Evolutionary conservation across 345 rosid species (phyloP).

Genomic region (Erysimum cheiranthoides): DNA sequence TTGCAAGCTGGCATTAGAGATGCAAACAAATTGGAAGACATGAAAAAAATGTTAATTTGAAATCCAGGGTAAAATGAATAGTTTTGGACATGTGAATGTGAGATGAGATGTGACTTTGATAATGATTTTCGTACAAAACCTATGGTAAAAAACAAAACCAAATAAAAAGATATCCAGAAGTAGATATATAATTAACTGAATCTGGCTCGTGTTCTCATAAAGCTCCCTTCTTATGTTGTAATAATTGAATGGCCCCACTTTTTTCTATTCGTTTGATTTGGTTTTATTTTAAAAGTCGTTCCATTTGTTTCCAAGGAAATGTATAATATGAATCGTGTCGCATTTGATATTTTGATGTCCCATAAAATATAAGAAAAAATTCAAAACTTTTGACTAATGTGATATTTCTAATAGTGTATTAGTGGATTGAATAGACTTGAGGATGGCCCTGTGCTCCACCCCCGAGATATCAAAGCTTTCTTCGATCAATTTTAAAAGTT

Average conservation of each 20-base stretch:
- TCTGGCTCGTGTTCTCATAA: constrained; percentile 48
- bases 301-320: constrained; percentile 8
- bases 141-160: constrained; percentile 16
- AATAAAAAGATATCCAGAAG: constrained; percentile 23
- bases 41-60: constrained; percentile 10
- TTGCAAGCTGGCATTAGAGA: constrained; percentile 41
- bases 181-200: constrained; percentile 45
- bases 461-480: background rate
- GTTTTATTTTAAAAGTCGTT: constrained; percentile 26
- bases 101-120: constrained; percentile 47
- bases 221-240: constrained; percentile 36
- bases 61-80: constrained; percentile 37
- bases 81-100: constrained; percentile 45
- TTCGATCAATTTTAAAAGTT: constrained; percentile 2
- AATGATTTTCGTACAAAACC: constrained; percentile 37
- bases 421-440: constrained; percentile 10
- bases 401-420: constrained; percentile 2
- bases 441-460: constrained; percentile 10
- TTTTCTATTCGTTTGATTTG: constrained; percentile 24
- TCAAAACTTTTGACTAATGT: constrained; percentile 16
- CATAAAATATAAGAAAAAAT: background rate
- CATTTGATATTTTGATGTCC: constrained; percentile 26
- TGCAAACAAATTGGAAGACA: constrained; percentile 25
- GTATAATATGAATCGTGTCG: constrained; percentile 25
- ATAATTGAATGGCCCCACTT: constrained; percentile 39